Percentiles rank a stretch among this genome's conserved stretches.
Evolutionary conservation across 1,284 basidiomycete genomes (phyloP).

Genomic region (Phlebopus sp.): DNA sequence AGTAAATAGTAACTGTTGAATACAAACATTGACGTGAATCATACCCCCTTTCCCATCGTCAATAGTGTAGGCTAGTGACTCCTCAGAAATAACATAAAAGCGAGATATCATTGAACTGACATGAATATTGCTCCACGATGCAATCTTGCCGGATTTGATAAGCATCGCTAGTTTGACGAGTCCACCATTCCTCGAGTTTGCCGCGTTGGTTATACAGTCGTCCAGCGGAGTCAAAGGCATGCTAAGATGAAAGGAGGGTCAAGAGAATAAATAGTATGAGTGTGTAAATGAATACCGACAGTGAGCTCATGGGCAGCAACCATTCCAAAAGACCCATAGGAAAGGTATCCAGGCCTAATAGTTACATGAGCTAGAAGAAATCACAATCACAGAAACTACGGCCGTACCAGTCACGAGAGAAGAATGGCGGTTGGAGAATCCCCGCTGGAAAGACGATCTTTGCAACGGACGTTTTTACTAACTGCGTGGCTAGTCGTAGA

Average conservation of each 20-base stretch:
- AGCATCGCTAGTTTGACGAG: slow-evolving; percentile 76
- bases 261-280: not conserved
- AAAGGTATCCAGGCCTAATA: slow-evolving; percentile 78
- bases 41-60: slow-evolving; percentile 83
- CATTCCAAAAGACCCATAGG: slow-evolving; percentile 89
- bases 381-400: slow-evolving; percentile 2
- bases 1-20: not conserved
- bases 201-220: slow-evolving; percentile 77
- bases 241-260: slow-evolving; percentile 42
- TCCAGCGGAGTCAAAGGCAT: slow-evolving; percentile 93
- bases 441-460: slow-evolving; percentile 98
- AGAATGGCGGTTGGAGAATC: slow-evolving; percentile 92
- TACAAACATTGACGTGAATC: slow-evolving; percentile 80
- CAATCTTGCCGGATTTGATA: slow-evolving; percentile 87
- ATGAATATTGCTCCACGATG: slow-evolving; percentile 84
- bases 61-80: slow-evolving; percentile 65
- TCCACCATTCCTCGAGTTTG: slow-evolving; percentile 88
- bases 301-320: slow-evolving; percentile 90
- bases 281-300: slow-evolving; percentile 23
- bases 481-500: too few species aligned
- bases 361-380: slow-evolving; percentile 2
- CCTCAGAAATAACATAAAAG: slow-evolving; percentile 9
- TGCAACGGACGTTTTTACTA: slow-evolving; percentile 9
- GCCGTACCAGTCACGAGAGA: slow-evolving; percentile 76
- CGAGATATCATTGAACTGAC: slow-evolving; percentile 37